Evolutionary conservation across 257 asterid species (phyloP).

Genomic region (Forsythia suspensa): DNA sequence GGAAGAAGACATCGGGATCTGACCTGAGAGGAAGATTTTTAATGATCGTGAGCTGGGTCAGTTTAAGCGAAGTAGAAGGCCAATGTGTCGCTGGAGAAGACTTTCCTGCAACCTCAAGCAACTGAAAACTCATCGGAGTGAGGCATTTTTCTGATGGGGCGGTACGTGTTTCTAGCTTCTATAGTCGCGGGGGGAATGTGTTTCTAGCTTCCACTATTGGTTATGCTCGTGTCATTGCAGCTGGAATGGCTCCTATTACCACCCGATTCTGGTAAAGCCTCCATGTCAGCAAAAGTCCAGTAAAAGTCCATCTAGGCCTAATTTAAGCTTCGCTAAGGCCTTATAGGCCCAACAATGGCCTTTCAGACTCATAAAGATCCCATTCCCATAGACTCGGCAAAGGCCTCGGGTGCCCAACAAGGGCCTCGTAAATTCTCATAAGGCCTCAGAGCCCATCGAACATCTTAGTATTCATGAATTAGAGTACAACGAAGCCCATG

Average conservation of each 20-base stretch:
- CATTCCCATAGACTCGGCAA: no score
- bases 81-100: slow-evolving; percentile 49
- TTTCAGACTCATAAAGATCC: no score
- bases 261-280: no score
- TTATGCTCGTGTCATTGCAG: slow-evolving; percentile 85
- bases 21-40: slow-evolving; percentile 90
- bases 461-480: no score
- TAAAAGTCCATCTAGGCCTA: no score
- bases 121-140: slow-evolving; percentile 82
- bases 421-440: no score
- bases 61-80: slow-evolving; percentile 72
- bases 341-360: no score
- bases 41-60: slow-evolving; percentile 60
- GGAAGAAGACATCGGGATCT: slow-evolving; percentile 74
- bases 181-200: slow-evolving; percentile 80
- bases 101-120: slow-evolving; percentile 60
- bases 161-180: slow-evolving; percentile 43
- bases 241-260: slow-evolving; percentile 99
- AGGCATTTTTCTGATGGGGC: slow-evolving; percentile 55
- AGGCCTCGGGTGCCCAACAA: no score
- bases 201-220: slow-evolving; percentile 68
- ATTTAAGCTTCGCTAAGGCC: no score
- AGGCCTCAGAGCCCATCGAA: no score
- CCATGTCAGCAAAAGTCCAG: no score
- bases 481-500: no score